These are phyloP conservation scores for Phytophthora colocasiae DNA, from an alignment of 352 stramenopile genomes.

Conservation along the genomic window DNA sequence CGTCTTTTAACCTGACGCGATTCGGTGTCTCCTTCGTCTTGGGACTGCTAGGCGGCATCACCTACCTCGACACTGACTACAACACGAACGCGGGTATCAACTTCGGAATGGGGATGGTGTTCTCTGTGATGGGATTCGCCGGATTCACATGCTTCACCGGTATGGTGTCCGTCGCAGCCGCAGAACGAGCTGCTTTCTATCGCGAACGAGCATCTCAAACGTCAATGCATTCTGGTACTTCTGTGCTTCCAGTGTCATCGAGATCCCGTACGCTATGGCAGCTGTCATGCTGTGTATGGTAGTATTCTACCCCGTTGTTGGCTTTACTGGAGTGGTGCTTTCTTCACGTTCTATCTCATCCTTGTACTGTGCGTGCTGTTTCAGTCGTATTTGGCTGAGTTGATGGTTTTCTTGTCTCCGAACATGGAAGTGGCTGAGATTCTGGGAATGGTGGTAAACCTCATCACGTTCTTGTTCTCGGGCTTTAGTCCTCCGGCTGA, in stretches of 20 bases:
- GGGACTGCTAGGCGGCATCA: slow-evolving; percentile 2
- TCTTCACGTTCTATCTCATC: slow-evolving; percentile 41
- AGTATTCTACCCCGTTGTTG: slow-evolving; percentile 19
- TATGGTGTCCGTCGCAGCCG: slow-evolving; percentile 7
- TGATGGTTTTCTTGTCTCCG: slow-evolving; percentile 38
- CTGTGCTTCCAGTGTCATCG: slow-evolving; percentile 11
- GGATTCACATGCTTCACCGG: slow-evolving; percentile 12
- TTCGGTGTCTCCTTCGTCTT: slow-evolving; percentile 6
- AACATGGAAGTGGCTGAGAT: slow-evolving; percentile 37
- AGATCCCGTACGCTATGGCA: slow-evolving; percentile 16
- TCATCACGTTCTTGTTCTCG: slow-evolving; percentile 42
- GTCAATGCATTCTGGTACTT: slow-evolving; percentile 29
- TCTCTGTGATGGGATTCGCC: slow-evolving; percentile 8
- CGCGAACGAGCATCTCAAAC: slow-evolving; percentile 22
- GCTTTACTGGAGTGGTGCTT: slow-evolving; percentile 23
- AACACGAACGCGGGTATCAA: slow-evolving; percentile 17
- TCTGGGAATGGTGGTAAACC: slow-evolving; percentile 40
- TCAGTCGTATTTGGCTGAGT: slow-evolving; percentile 33
- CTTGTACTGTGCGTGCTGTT: slow-evolving; percentile 31
- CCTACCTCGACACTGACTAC: slow-evolving; percentile 10
- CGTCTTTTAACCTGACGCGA: slow-evolving; percentile 27
- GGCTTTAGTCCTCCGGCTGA: slow-evolving; percentile 46
- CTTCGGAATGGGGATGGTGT: slow-evolving; percentile 23
- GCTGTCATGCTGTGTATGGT: slow-evolving; percentile 13
- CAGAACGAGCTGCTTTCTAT: slow-evolving; percentile 17